Conservation (phyloP, 179 eudicot species). For the Carnegiea gigantea region DNA sequence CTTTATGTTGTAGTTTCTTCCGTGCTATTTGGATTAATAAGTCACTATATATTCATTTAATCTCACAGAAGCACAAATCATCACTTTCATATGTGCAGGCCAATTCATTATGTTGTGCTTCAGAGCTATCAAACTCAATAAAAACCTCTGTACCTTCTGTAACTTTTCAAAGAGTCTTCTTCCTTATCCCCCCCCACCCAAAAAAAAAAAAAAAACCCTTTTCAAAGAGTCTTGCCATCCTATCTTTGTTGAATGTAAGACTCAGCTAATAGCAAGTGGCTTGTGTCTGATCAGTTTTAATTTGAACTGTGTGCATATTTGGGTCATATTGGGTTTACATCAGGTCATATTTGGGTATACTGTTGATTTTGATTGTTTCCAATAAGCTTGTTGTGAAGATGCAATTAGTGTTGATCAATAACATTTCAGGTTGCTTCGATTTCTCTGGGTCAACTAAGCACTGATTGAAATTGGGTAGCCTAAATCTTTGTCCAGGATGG, state of each 20-base stretch:
- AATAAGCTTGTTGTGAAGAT: neutral
- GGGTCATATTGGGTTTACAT: neutral
- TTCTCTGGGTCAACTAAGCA: neutral
- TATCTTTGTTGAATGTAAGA: neutral
- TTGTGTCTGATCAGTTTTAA: neutral
- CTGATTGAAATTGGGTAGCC: neutral
- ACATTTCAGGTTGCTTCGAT: neutral
- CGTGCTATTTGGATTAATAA: neutral
- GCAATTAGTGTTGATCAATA: neutral
- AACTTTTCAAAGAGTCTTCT: neutral
- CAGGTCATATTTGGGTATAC: neutral
- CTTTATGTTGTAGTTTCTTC: neutral
- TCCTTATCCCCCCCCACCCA: too few relatives aligned
- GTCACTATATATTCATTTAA: conserved; percentile 6
- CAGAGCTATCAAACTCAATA: neutral
- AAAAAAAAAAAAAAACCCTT: too few relatives aligned
- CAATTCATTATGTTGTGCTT: neutral
- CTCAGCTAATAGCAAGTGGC: neutral
- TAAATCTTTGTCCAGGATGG: neutral
- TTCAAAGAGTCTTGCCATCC: neutral
- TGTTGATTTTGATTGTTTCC: neutral
- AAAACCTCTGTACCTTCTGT: neutral
- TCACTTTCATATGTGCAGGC: neutral
- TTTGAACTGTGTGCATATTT: neutral
- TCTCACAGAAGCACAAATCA: neutral